These are phyloP conservation scores for Leucocoprinus birnbaumii DNA, from an alignment of 768 basidiomycete genomes.

Conservation along the genomic window DNA sequence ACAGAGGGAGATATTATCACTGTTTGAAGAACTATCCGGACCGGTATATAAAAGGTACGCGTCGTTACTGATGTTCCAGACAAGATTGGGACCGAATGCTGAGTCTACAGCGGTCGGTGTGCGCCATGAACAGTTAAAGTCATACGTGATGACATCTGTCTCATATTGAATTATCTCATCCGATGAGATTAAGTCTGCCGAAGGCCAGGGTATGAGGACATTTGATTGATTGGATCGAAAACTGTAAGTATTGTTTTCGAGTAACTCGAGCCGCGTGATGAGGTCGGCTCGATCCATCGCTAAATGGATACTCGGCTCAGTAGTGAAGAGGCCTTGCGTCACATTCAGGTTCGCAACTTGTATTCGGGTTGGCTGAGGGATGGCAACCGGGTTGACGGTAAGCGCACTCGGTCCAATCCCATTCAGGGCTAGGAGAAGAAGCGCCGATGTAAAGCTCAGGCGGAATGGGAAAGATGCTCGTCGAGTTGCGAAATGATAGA, in stretches of 20 bases:
- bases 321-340: background rate
- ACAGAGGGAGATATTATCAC: no score
- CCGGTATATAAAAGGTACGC: background rate
- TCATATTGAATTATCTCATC: background rate
- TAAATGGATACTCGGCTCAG: no score
- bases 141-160: background rate
- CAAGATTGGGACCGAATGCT: background rate
- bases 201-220: background rate
- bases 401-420: background rate
- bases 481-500: no score
- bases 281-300: background rate
- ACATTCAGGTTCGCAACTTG: background rate
- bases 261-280: background rate
- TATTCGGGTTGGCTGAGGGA: background rate
- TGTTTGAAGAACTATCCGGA: no score
- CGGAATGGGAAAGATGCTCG: background rate
- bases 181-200: background rate
- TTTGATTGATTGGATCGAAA: background rate
- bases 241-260: background rate
- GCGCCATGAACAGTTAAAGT: slow-evolving; percentile 1
- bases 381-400: background rate
- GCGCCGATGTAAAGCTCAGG: background rate
- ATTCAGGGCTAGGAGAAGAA: background rate
- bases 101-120: background rate
- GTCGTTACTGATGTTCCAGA: background rate